Evolutionary conservation across 306 rosid genomes (phyloP).

Genomic region (Dryas octopetala): DNA sequence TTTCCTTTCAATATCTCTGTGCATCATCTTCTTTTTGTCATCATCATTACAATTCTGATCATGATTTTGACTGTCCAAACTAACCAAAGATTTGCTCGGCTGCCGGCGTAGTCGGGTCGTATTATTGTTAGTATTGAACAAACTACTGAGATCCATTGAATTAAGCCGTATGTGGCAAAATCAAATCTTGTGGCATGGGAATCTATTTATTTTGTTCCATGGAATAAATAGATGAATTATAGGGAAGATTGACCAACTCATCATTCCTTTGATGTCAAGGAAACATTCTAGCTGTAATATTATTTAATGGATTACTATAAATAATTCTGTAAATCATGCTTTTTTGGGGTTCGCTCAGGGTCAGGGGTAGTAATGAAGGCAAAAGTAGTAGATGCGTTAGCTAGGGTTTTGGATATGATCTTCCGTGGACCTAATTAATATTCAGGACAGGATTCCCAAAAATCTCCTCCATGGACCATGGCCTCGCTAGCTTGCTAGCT

Average conservation of each 20-base stretch:
- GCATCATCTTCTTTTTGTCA: conserved; percentile 21
- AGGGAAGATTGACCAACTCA: conserved; percentile 11
- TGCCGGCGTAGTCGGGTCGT: background rate
- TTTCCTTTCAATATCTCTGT: conserved; percentile 30
- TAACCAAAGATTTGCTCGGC: background rate
- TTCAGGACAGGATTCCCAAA: no score
- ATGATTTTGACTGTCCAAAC: background rate
- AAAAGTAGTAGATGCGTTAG: no score
- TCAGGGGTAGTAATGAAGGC: no score
- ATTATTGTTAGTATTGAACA: background rate
- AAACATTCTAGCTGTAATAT: background rate
- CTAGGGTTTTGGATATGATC: no score
- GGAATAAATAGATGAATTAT: conserved; percentile 17
- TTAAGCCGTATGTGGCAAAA: conserved; percentile 1
- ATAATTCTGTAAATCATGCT: no score
- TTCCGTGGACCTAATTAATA: no score
- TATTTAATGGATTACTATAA: no score
- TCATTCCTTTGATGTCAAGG: background rate
- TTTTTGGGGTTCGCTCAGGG: no score
- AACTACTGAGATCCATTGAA: conserved; percentile 11
- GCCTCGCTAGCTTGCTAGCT: no score
- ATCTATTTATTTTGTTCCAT: conserved; percentile 10
- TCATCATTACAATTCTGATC: background rate
- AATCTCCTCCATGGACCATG: no score
- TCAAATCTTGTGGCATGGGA: conserved; percentile 28